Evolutionary conservation across 208 protist species (phyloP), one percentile per base, ranked within the genome.

Genomic region (Acanthamoeba triangularis): DNA sequence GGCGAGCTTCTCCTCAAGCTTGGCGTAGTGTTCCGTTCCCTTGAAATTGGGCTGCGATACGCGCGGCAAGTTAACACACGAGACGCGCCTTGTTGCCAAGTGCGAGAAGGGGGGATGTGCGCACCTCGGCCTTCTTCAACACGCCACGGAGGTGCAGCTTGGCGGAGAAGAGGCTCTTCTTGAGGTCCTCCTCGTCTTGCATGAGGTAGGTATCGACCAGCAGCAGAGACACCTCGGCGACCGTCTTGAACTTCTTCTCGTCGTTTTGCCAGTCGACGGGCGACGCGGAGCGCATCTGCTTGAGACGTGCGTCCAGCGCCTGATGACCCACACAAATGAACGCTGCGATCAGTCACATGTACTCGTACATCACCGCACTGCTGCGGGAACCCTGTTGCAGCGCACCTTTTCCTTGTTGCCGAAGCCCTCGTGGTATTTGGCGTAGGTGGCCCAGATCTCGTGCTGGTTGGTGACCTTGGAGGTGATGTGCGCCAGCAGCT

Each of bases 401-500:
- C 23, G 30, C 4, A 90, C 82, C 85, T 94, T 94, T 25, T 94
- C 63, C 44, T 80, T 47, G 35, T 94, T 72, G 28, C 90, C 90
- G 25, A 94, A 63, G 63, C 69, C 90, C n/a, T 94, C 41, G 35
- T 80, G 90, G 20, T 67, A 82, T 30, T 80, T 80, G 44, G 90
- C 63, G 44, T 80, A 94, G 35, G 78, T 30, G 20, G 63, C 90
- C 90, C 90, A 94, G 65, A 94, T 63, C 49, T 94, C 41, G 44
- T 76, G 63, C 41, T 94, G 47, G 90, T 94, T 94, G 47, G 90
- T 94, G 69, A 84, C 90, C 56, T 72, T 94, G 63, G 90, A 30
- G 14, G 84, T 90, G 35, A 90, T 90, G 35, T 67, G 47, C 84
- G 47, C 30, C n/a, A 90, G 56, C n/a, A 90, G 47, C 35, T 67